Evolutionary conservation across 139 green algal species (phyloP).

Genomic region (Desmodesmus armatus): DNA sequence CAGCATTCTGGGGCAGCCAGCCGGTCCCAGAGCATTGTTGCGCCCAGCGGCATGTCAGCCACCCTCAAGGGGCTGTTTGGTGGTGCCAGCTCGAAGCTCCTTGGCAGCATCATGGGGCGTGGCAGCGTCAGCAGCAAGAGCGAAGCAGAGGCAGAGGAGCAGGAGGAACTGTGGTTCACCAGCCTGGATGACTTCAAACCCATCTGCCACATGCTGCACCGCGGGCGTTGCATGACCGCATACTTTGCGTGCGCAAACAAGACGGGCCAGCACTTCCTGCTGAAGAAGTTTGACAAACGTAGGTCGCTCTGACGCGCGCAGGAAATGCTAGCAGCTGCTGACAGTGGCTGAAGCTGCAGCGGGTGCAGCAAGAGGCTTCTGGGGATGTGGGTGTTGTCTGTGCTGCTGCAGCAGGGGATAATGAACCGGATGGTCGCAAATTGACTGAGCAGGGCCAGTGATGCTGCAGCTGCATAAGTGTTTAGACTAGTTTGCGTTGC

Average conservation of each 20-base stretch:
- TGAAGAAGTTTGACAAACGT: slow-evolving; percentile 68
- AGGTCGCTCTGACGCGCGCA: neutral
- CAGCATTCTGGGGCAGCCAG: neutral
- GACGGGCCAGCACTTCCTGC: slow-evolving; percentile 59
- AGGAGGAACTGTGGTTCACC: slow-evolving; percentile 57
- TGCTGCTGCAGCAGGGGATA: neutral
- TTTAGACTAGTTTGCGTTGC: neutral
- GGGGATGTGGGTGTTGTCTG: too few relatives aligned
- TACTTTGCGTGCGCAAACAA: slow-evolving; percentile 61
- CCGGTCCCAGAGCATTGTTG: too few relatives aligned
- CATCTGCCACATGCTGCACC: slow-evolving; percentile 58
- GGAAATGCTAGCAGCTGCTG: neutral
- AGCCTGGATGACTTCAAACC: slow-evolving; percentile 61
- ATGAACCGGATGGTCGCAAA: too few relatives aligned
- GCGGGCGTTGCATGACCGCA: slow-evolving; percentile 42
- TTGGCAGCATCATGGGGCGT: slow-evolving; percentile 13
- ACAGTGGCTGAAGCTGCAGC: neutral
- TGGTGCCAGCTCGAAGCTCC: slow-evolving; percentile 31
- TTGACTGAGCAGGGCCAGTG: too few relatives aligned
- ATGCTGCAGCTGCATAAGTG: neutral
- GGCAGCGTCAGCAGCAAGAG: too few relatives aligned
- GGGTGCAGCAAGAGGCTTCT: too few relatives aligned
- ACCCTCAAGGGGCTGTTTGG: slow-evolving; percentile 38
- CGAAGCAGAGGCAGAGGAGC: slow-evolving; percentile 23
- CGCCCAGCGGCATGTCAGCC: slow-evolving; percentile 13